Conservation (phyloP, 2,329 filamentous ascomycete species). For the Neofusicoccum sp. region DNA sequence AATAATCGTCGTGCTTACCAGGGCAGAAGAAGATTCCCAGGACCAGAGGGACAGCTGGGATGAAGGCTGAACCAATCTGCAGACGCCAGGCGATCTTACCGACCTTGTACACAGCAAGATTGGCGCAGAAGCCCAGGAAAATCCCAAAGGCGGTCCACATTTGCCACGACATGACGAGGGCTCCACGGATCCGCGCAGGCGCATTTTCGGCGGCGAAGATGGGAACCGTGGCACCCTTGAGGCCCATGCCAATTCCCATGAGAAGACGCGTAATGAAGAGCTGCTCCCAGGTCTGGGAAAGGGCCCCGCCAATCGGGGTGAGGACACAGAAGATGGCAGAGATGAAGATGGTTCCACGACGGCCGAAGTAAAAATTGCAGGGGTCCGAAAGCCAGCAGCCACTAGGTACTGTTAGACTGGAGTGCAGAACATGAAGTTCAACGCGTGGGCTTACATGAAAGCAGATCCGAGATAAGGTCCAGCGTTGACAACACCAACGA, state of each 20-base stretch:
- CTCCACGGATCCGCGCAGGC: constrained; percentile 39
- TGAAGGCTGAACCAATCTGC: constrained; percentile 41
- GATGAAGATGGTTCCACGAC: constrained; percentile 74
- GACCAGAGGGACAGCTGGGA: constrained; percentile 38
- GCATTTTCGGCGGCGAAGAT: constrained; percentile 75
- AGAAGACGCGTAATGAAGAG: constrained; percentile 69
- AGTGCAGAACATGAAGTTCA: neutral
- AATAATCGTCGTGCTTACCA: neutral
- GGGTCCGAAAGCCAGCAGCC: constrained; percentile 74
- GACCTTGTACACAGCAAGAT: constrained; percentile 39
- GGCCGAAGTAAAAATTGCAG: constrained; percentile 67
- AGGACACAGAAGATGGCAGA: constrained; percentile 65
- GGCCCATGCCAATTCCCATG: constrained; percentile 74
- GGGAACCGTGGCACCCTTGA: constrained; percentile 71
- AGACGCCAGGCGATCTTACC: constrained; percentile 39
- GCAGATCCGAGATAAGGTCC: constrained; percentile 66
- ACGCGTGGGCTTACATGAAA: constrained; percentile 42
- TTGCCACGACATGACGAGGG: constrained; percentile 43
- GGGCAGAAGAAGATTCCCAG: constrained; percentile 40
- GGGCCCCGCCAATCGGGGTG: constrained; percentile 51
- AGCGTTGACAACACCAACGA: constrained; percentile 61
- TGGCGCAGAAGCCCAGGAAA: constrained; percentile 44
- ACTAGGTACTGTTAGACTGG: neutral
- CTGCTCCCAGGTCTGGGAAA: constrained; percentile 69
- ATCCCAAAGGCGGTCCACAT: constrained; percentile 47